Conservation (phyloP, 2,329 filamentous ascomycete species). For the Sclerotinia sclerotiorum region DNA sequence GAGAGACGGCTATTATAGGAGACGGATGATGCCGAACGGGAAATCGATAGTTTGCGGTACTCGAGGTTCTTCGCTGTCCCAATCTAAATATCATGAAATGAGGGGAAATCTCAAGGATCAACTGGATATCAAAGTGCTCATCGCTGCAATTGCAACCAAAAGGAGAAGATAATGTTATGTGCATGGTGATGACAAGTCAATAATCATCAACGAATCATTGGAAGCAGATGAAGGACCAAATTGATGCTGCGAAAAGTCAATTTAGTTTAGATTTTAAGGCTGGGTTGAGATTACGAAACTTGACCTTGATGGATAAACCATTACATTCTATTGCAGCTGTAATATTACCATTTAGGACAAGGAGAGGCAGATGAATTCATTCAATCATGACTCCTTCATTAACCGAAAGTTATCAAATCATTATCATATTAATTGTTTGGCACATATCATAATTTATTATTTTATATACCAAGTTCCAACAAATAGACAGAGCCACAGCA, state of each 20-base stretch:
- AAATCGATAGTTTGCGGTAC: constrained; percentile 7
- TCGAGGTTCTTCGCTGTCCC: constrained; percentile 22
- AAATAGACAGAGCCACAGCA: background rate
- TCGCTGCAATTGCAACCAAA: constrained; percentile 26
- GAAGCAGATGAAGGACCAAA: background rate
- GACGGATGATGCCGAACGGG: constrained; percentile 22
- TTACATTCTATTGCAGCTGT: constrained; percentile 9
- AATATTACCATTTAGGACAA: background rate
- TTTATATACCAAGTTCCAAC: background rate
- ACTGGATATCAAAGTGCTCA: constrained; percentile 17
- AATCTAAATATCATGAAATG: constrained; percentile 24
- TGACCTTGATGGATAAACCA: background rate
- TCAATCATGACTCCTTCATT: constrained; percentile 9
- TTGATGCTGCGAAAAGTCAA: constrained; percentile 4
- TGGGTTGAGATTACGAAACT: background rate
- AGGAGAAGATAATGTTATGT: constrained; percentile 25
- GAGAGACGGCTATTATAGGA: constrained; percentile 18
- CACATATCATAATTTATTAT: background rate
- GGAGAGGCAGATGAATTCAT: constrained; percentile 17
- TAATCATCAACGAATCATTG: background rate
- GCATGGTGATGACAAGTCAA: constrained; percentile 2
- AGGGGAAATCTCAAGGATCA: constrained; percentile 26
- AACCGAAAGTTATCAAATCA: constrained; percentile 4
- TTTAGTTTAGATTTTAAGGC: background rate
- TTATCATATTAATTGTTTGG: background rate